A percentile compares a stretch with the other conserved stretches of the same genome.
These are phyloP conservation scores for Myxozyma udenii DNA, from an alignment of 805 yeast species.

Conservation along the genomic window DNA sequence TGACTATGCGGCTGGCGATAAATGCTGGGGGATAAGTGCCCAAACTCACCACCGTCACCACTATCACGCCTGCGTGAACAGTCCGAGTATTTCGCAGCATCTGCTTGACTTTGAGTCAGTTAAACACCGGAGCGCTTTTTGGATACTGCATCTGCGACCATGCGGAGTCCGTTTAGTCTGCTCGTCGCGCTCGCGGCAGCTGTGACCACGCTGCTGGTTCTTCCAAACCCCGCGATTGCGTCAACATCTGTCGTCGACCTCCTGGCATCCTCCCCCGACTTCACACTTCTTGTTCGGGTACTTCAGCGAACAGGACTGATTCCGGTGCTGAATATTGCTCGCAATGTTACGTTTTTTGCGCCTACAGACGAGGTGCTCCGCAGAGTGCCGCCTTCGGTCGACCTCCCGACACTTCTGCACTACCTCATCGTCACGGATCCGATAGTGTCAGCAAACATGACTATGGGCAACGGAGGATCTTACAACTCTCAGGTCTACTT, in stretches of 20 bases:
- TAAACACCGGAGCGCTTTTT: too few species aligned
- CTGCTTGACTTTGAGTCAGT: too few species aligned
- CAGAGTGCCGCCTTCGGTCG: conserved; percentile 11
- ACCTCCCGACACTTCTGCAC: conserved; percentile 13
- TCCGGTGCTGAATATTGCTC: conserved; percentile 24
- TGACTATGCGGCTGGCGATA: too few species aligned
- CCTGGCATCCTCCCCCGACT: conserved; percentile 27
- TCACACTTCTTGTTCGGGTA: conserved; percentile 21
- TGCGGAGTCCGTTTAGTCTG: background rate
- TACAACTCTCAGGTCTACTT: conserved; percentile 17
- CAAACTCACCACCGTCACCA: too few species aligned
- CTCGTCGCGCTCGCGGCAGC: background rate
- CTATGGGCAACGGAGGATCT: background rate
- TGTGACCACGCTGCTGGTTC: background rate
- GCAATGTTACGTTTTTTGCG: conserved; percentile 27
- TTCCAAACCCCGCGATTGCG: conserved; percentile 7
- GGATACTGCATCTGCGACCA: background rate
- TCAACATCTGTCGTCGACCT: conserved; percentile 25
- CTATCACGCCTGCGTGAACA: too few species aligned
- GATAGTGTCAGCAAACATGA: conserved; percentile 10
- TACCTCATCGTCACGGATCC: conserved; percentile 22
- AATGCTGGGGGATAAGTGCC: too few species aligned
- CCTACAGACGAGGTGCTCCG: conserved; percentile 23
- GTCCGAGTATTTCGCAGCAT: too few species aligned
- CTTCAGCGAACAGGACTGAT: conserved; percentile 27